phyloP scores from a whole-genome alignment of 805 yeast species.

The Saccharomycodes ludwigii region DNA sequence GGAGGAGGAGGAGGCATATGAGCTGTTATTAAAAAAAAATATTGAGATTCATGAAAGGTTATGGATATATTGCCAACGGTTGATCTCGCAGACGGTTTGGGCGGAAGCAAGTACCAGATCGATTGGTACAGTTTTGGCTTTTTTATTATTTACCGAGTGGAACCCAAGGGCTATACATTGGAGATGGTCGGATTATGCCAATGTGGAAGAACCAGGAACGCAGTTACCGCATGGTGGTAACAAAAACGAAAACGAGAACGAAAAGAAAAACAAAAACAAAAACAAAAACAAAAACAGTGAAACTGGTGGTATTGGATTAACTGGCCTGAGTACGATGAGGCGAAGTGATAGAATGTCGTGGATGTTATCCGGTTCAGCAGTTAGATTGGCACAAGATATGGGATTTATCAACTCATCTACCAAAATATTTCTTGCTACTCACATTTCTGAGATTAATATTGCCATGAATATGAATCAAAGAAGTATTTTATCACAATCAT shows the following conservation, averaged over 20 bases:
- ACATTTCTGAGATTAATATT: constrained; percentile 68
- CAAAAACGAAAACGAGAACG: constrained; percentile 8
- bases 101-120: constrained; percentile 85
- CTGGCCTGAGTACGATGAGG: constrained; percentile 77
- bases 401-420: constrained; percentile 66
- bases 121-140: constrained; percentile 77
- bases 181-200: constrained; percentile 78
- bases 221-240: too few relatives aligned
- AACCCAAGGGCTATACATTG: constrained; percentile 89
- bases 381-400: constrained; percentile 77
- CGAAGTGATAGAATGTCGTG: constrained; percentile 85
- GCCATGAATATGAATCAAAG: constrained; percentile 73
- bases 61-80: constrained; percentile 74
- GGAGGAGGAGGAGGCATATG: constrained; percentile 19
- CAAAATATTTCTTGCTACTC: constrained; percentile 70
- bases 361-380: constrained; percentile 85
- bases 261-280: constrained; percentile 9
- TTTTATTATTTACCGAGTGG: constrained; percentile 85
- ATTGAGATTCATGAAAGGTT: constrained; percentile 62
- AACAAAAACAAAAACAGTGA: constrained; percentile 26
- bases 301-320: too few relatives aligned
- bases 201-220: too few relatives aligned
- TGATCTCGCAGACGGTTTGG: constrained; percentile 83
- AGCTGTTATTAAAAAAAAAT: constrained; percentile 26
- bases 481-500: constrained; percentile 63